Conservation (phyloP, 495 filamentous ascomycete genomes). For the Pseudotulostoma volvatum region DNA sequence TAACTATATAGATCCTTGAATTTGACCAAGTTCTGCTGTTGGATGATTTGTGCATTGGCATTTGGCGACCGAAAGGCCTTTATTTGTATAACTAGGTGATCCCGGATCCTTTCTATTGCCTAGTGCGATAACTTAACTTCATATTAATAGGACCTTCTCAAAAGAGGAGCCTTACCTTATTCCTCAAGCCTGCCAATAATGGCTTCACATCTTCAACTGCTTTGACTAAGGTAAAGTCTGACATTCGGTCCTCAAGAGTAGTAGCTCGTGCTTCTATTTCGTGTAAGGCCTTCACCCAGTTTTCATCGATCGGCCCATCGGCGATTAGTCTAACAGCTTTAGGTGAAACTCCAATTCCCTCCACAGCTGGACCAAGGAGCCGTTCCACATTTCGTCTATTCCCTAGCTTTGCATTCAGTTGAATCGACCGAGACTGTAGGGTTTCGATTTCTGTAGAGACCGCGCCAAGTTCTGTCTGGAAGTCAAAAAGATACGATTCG, state of each 20-base stretch:
- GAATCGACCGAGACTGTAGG: constrained; percentile 68
- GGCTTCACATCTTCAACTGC: constrained; percentile 72
- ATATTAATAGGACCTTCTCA: background rate
- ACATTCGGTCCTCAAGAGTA: constrained; percentile 47
- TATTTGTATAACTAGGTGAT: constrained; percentile 86
- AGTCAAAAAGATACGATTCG: constrained; percentile 77
- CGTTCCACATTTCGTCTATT: constrained; percentile 84
- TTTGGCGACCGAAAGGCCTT: constrained; percentile 83
- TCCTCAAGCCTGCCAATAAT: constrained; percentile 62
- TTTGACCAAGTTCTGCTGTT: constrained; percentile 72
- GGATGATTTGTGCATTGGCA: constrained; percentile 91
- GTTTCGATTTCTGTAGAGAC: constrained; percentile 93
- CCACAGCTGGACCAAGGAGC: constrained; percentile 73
- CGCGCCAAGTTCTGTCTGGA: constrained; percentile 76
- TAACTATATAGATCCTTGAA: constrained; percentile 82
- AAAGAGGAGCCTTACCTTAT: constrained; percentile 41
- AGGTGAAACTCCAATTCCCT: constrained; percentile 79
- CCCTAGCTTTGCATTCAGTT: constrained; percentile 71
- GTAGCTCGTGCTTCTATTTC: constrained; percentile 68
- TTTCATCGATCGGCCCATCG: constrained; percentile 79
- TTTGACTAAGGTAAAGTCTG: constrained; percentile 47
- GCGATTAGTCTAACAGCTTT: constrained; percentile 62
- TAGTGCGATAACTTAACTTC: no score
- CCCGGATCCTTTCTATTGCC: constrained; percentile 85
- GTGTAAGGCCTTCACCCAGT: constrained; percentile 69